Percentiles rank a stretch among this genome's conserved stretches.
Evolutionary conservation across 768 basidiomycete genomes (phyloP).

Genomic region (Boletus subcaerulescens): DNA sequence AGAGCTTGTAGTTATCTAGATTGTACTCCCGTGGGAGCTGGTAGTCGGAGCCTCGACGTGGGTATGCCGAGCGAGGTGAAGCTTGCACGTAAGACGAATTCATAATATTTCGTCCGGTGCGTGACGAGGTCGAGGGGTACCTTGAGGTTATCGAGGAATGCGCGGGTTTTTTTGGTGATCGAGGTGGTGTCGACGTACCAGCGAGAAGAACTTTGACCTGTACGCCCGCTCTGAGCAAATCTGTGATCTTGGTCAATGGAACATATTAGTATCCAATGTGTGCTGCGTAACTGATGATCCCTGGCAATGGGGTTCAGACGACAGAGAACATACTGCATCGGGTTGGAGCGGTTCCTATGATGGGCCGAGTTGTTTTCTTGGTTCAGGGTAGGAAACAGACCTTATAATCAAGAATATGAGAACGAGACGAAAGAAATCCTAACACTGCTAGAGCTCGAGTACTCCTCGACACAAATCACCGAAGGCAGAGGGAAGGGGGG

Average conservation of each 20-base stretch:
- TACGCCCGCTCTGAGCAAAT: slow-evolving; percentile 91
- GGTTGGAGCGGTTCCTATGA: slow-evolving; percentile 84
- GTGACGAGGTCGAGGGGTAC: slow-evolving; percentile 90
- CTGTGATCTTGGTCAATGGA: slow-evolving; percentile 90
- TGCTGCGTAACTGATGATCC: slow-evolving; percentile 45
- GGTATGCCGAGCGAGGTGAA: slow-evolving; percentile 91
- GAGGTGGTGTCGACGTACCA: slow-evolving; percentile 50
- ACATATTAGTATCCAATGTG: slow-evolving; percentile 99
- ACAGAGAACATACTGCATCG: slow-evolving; percentile 55
- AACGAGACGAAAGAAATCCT: too few species aligned
- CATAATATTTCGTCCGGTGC: slow-evolving; percentile 88
- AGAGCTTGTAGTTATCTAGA: slow-evolving; percentile 90
- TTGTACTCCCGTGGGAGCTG: slow-evolving; percentile 91
- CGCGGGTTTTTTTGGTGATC: slow-evolving; percentile 47
- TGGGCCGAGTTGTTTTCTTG: neutral
- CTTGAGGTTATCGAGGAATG: slow-evolving; percentile 96
- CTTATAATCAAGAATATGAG: slow-evolving; percentile 63
- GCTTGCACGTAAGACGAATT: slow-evolving; percentile 74
- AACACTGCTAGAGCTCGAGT: neutral
- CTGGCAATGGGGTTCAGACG: neutral
- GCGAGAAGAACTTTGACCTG: slow-evolving; percentile 83
- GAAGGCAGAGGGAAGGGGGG: too few species aligned
- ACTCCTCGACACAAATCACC: neutral
- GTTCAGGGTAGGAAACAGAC: neutral
- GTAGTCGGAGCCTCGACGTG: slow-evolving; percentile 82